phyloP scores from a whole-genome alignment of 345 rosid genomes.

The Sonneratia caseolaris region DNA sequence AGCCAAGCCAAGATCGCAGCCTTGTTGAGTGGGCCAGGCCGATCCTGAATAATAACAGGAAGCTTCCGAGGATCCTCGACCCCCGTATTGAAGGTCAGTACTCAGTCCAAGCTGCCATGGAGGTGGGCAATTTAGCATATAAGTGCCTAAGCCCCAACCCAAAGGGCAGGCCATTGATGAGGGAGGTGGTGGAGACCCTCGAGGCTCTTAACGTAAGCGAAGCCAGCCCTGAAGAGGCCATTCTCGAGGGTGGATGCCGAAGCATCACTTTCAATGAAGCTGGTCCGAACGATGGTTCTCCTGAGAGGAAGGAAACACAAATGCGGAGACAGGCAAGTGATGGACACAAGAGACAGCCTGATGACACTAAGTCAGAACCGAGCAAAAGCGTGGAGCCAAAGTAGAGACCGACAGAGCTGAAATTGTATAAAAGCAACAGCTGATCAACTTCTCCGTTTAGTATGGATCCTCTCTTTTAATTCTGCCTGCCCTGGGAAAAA shows the following conservation, averaged over 20 bases:
- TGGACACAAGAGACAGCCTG: background rate
- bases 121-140: constrained; percentile 69
- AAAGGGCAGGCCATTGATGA: constrained; percentile 76
- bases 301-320: background rate
- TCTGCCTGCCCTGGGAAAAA: background rate
- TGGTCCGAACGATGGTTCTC: background rate
- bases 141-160: constrained; percentile 96
- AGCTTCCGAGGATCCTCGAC: constrained; percentile 78
- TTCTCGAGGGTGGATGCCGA: constrained; percentile 15
- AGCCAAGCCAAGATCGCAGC: constrained; percentile 84
- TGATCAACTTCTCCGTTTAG: background rate
- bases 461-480: background rate
- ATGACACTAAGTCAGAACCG: background rate
- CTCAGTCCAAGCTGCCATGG: constrained; percentile 43
- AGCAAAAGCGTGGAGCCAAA: background rate
- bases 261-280: background rate
- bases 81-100: constrained; percentile 90
- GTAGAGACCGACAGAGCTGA: background rate
- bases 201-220: constrained; percentile 41
- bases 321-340: background rate
- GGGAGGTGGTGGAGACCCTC: constrained; percentile 68
- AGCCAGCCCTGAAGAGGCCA: constrained; percentile 26
- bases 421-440: background rate
- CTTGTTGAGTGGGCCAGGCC: constrained; percentile 98
- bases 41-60: constrained; percentile 67